These are phyloP conservation scores for Cutaneotrichosporon arboriforme DNA, from an alignment of 1,284 basidiomycete species.

Conservation along the genomic window DNA sequence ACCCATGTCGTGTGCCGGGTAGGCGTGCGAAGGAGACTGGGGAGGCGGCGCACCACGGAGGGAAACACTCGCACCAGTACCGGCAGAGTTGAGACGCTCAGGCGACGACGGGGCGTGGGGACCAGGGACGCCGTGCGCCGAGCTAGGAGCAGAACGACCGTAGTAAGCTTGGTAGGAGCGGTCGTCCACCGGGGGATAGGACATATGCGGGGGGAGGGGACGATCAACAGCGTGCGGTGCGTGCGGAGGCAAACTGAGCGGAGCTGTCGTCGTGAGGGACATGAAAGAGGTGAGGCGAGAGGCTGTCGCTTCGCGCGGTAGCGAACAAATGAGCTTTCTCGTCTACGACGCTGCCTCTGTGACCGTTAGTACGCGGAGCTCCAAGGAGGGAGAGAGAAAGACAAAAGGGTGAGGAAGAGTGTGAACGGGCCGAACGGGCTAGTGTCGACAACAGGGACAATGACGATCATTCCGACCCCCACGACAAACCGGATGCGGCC, in stretches of 20 bases:
- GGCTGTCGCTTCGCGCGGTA: not conserved
- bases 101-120: slow-evolving; percentile 21
- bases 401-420: not conserved
- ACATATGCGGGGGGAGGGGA: slow-evolving; percentile 13
- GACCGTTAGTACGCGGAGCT: not conserved
- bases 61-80: slow-evolving; percentile 17
- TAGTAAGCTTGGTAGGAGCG: slow-evolving; percentile 25
- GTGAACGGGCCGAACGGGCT: not conserved
- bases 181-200: slow-evolving; percentile 24
- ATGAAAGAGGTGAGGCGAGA: slow-evolving; percentile 5
- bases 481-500: no score
- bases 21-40: slow-evolving; percentile 22
- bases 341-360: not conserved
- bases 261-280: slow-evolving; percentile 20
- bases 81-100: slow-evolving; percentile 32
- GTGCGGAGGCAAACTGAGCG: slow-evolving; percentile 10
- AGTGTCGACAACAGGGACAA: no score
- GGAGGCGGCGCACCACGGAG: slow-evolving; percentile 19
- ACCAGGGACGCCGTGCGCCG: slow-evolving; percentile 28
- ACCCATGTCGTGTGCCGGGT: slow-evolving; percentile 22
- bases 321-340: not conserved
- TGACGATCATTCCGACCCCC: no score
- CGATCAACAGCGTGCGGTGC: slow-evolving; percentile 11
- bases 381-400: not conserved
- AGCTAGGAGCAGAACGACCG: slow-evolving; percentile 26